Percentiles rank a stretch among this genome's conserved stretches.
Conservation (phyloP, 192 early-diverging fungal genomes). For the Podila horticola region DNA sequence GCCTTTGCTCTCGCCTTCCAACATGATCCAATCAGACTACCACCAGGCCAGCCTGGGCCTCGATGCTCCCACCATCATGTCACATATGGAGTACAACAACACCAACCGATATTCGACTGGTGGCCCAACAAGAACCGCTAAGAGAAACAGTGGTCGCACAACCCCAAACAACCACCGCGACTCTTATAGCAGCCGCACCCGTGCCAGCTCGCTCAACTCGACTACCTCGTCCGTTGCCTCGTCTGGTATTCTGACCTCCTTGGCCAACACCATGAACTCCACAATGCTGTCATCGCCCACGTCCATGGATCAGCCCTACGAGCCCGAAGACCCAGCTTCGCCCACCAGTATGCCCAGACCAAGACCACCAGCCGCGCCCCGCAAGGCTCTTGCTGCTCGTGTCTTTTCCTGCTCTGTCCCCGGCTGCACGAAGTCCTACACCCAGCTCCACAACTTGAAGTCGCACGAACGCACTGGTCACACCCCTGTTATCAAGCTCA, state of each 20-base stretch:
- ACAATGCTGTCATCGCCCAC: constrained; percentile 6
- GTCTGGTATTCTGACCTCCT: constrained; percentile 19
- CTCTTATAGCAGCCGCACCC: constrained; percentile 21
- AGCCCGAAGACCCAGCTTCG: constrained; percentile 37
- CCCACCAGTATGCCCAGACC: constrained; percentile 41
- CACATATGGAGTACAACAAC: constrained; percentile 27
- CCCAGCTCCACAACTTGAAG: constrained; percentile 53
- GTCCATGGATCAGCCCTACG: neutral
- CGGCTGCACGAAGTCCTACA: constrained; percentile 52
- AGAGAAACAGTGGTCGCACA: neutral
- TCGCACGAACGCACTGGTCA: constrained; percentile 67
- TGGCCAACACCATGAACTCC: constrained; percentile 15
- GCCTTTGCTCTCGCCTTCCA: constrained; percentile 40
- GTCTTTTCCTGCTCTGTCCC: constrained; percentile 57
- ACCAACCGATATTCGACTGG: constrained; percentile 1
- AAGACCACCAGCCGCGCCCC: constrained; percentile 19
- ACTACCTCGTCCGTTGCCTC: constrained; percentile 35
- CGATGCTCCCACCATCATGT: constrained; percentile 46
- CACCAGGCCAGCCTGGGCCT: constrained; percentile 26
- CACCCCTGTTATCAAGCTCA: constrained; percentile 48
- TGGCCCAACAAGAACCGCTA: neutral
- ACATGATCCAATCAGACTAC: constrained; percentile 39
- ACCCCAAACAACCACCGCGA: constrained; percentile 29
- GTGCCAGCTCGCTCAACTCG: constrained; percentile 45
- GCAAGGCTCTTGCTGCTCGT: constrained; percentile 50